Conservation (phyloP, 108 stramenopile species). For the Seminavis robusta region DNA sequence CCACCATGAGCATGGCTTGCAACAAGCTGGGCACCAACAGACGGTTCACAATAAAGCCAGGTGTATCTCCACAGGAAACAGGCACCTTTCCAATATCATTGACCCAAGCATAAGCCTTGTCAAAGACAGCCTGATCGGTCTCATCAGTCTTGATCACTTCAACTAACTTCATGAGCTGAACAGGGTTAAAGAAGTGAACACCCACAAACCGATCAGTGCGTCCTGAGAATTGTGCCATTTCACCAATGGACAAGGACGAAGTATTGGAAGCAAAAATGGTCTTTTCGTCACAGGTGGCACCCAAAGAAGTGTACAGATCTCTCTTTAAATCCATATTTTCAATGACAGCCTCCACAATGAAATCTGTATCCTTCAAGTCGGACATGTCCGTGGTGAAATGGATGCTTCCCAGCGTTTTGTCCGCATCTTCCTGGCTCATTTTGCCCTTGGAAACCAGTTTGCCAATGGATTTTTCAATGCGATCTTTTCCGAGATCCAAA, state of each 20-base stretch:
- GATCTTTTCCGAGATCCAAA: slow-evolving; percentile 66
- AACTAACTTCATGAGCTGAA: slow-evolving; percentile 95
- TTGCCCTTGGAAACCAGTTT: slow-evolving; percentile 83
- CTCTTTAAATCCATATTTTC: slow-evolving; percentile 93
- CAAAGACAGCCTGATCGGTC: slow-evolving; percentile 85
- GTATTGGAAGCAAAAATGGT: slow-evolving; percentile 97
- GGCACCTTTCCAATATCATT: slow-evolving; percentile 85
- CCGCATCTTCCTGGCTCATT: slow-evolving; percentile 54
- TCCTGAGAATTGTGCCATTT: slow-evolving; percentile 90
- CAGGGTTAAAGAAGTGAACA: slow-evolving; percentile 99
- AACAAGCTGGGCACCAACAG: slow-evolving; percentile 87
- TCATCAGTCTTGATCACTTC: slow-evolving; percentile 92
- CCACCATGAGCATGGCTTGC: slow-evolving; percentile 92
- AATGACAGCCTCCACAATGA: slow-evolving; percentile 95
- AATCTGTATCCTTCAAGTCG: slow-evolving; percentile 73
- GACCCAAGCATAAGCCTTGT: slow-evolving; percentile 74
- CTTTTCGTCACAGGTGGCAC: slow-evolving; percentile 64
- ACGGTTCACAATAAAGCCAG: slow-evolving; percentile 99
- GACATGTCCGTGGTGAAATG: slow-evolving; percentile 79
- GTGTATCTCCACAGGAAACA: slow-evolving; percentile 91
- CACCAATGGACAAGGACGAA: slow-evolving; percentile 80
- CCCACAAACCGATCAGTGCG: slow-evolving; percentile 93
- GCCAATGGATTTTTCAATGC: slow-evolving; percentile 64
- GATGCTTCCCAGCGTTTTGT: slow-evolving; percentile 56
- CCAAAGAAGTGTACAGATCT: slow-evolving; percentile 79